Evolutionary conservation across 23 red algal genomes (phyloP).

Genomic region (Chondrus crispus): DNA sequence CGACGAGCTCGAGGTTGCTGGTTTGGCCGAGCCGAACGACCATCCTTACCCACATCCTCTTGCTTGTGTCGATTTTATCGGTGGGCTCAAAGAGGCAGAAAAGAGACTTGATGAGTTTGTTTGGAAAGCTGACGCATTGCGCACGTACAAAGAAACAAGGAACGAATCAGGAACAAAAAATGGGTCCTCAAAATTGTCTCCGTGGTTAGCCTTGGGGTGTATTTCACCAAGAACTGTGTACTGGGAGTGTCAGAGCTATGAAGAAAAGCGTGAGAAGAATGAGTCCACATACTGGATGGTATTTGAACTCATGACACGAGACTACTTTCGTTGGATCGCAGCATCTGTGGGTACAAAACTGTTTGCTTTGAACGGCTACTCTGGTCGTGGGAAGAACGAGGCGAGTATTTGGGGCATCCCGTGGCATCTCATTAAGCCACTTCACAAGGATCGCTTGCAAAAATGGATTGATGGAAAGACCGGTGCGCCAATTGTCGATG

Average conservation of each 20-base stretch:
- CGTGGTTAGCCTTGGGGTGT: conserved; percentile 78
- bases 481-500: conserved; percentile 88
- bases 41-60: conserved; percentile 52
- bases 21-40: conserved; percentile 38
- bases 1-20: conserved; percentile 46
- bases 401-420: not conserved
- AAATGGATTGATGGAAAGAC: conserved; percentile 77
- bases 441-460: conserved; percentile 30
- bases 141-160: conserved; percentile 80
- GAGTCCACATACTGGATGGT: conserved; percentile 90
- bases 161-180: conserved; percentile 65
- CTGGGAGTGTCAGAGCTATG: conserved; percentile 59
- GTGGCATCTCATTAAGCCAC: not conserved
- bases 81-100: conserved; percentile 62
- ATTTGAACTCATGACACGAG: conserved; percentile 86
- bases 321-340: conserved; percentile 86
- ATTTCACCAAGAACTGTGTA: conserved; percentile 81
- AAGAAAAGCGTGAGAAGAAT: conserved; percentile 50
- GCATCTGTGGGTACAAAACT: conserved; percentile 58
- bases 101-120: conserved; percentile 61
- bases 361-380: conserved; percentile 66
- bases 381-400: not conserved
- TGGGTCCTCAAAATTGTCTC: conserved; percentile 80
- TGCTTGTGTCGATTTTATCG: conserved; percentile 43
- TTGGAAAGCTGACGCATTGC: conserved; percentile 18